Conservation (phyloP, 768 basidiomycete genomes). For the Phlegmacium glaucopus region DNA sequence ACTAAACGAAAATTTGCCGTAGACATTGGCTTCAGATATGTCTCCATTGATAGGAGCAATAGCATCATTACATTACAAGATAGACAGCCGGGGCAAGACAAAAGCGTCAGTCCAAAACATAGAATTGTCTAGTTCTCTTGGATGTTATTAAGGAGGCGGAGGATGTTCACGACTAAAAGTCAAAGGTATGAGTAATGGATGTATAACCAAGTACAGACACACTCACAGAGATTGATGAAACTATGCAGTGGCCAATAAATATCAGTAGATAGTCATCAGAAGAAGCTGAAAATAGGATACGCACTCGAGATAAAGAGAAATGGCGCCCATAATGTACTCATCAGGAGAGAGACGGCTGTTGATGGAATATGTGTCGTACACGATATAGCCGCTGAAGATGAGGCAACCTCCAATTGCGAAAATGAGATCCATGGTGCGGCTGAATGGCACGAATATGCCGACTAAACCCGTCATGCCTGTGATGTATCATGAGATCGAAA, state of each 20-base stretch:
- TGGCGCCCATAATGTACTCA: slow-evolving; percentile 88
- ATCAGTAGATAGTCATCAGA: neutral
- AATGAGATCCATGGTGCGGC: slow-evolving; percentile 74
- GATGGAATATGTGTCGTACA: slow-evolving; percentile 90
- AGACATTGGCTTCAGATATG: too few relatives aligned
- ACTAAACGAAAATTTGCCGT: too few relatives aligned
- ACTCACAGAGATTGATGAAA: slow-evolving; percentile 85
- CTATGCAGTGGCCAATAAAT: slow-evolving; percentile 33
- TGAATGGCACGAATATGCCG: slow-evolving; percentile 84
- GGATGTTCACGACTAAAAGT: slow-evolving; percentile 71
- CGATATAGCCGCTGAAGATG: slow-evolving; percentile 86
- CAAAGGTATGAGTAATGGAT: slow-evolving; percentile 4
- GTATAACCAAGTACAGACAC: neutral
- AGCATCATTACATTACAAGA: neutral
- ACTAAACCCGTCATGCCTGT: slow-evolving; percentile 80
- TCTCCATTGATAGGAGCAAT: neutral
- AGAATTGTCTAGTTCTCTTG: slow-evolving; percentile 42
- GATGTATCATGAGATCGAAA: neutral
- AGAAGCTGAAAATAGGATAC: slow-evolving; percentile 25
- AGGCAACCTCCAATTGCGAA: slow-evolving; percentile 77
- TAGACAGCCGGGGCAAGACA: neutral
- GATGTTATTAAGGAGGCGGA: slow-evolving; percentile 70
- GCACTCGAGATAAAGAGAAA: slow-evolving; percentile 93
- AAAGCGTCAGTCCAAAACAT: neutral
- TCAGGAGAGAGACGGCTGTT: slow-evolving; percentile 87